Evolutionary conservation across 305 asterid genomes (phyloP).

Genomic region (Fraxinus baroniana): DNA sequence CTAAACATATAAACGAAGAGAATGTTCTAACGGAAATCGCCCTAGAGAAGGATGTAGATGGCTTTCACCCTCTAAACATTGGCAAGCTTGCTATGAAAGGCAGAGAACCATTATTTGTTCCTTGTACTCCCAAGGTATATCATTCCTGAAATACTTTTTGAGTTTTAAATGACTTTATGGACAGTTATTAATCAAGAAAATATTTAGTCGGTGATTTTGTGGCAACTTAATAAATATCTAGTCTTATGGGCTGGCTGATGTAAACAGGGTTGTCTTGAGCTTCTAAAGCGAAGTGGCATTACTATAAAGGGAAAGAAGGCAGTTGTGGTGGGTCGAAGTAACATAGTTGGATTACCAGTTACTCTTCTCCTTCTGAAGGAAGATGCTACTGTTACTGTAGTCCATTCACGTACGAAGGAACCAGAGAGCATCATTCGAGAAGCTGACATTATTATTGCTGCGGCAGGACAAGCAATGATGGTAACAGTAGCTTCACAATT

Average conservation of each 20-base stretch:
- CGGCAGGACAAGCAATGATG: conserved; percentile 92
- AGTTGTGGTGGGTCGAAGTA: conserved; percentile 94
- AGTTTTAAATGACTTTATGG: background rate
- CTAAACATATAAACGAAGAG: conserved; percentile 90
- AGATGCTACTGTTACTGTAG: conserved; percentile 86
- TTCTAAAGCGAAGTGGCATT: conserved; percentile 68
- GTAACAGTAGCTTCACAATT: conserved; percentile 33
- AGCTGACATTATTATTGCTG: conserved; percentile 88
- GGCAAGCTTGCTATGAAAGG: conserved; percentile 99
- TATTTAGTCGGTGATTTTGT: background rate
- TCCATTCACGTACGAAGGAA: conserved; percentile 77
- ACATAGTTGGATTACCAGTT: conserved; percentile 87
- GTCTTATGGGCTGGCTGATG: background rate
- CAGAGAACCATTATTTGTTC: conserved; percentile 85
- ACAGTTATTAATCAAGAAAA: background rate
- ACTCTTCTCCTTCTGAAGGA: conserved; percentile 83
- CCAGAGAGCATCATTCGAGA: conserved; percentile 74
- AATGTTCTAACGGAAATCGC: conserved; percentile 70
- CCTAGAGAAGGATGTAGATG: conserved; percentile 88
- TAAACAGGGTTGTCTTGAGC: conserved; percentile 84
- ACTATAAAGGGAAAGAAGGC: conserved; percentile 79
- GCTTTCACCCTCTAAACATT: conserved; percentile 89
- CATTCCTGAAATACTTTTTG: conserved; percentile 8
- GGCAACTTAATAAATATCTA: background rate
- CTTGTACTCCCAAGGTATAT: conserved; percentile 90